Evolutionary conservation across 1,284 basidiomycete genomes (phyloP), one percentile per base, ranked within the genome.

Genomic region (Ceratobasidium sp.): DNA sequence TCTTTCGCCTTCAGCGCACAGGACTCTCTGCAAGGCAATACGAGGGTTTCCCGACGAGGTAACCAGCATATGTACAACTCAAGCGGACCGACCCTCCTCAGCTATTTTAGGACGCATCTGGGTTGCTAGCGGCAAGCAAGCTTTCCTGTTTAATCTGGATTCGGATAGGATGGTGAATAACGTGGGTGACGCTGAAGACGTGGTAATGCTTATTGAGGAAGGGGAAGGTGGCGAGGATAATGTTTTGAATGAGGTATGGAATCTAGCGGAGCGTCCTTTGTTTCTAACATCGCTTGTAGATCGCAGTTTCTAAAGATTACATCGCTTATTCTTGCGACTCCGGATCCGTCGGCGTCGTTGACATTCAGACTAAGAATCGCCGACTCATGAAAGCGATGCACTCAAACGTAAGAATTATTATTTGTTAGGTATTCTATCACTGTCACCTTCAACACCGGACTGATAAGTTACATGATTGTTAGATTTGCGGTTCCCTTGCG

Each of bases 261-360:
- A 29, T 14, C 22, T 5, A 24, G 24, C 59, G 29, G 44, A 41
- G 29, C 41, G 47, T 29, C 56, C 15, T 31, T 41, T 17, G 17
- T 74, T 44, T 41, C n/a, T 54, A 17, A 56, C 19, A 6, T 24
- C 22, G 22, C 1, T 51, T 4, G 22, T 62, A 78, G 77, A 76
- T 79, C 54, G 75, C 63, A 44, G 53, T 81, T 27, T 86, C 86
- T 77, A 87, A 87, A 77, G 44, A 66, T 27, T 41, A 36, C 45
- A 87, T 94, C 51, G 91, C 90, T 1, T 93, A 91, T 80, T 88
- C 88, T 74, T 87, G 87, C 27, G 93, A 94, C 80, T 87, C 87
- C 22, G 93, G 93, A 0, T 77, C 80, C 8, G 89, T 93, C 15
- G 92, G 92, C 0, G 83, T 90, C 15, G 79, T 93, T 5, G 89